Evolutionary conservation across 2,329 filamentous ascomycete species (phyloP).

Genomic region (Rugonectria rugulosa): DNA sequence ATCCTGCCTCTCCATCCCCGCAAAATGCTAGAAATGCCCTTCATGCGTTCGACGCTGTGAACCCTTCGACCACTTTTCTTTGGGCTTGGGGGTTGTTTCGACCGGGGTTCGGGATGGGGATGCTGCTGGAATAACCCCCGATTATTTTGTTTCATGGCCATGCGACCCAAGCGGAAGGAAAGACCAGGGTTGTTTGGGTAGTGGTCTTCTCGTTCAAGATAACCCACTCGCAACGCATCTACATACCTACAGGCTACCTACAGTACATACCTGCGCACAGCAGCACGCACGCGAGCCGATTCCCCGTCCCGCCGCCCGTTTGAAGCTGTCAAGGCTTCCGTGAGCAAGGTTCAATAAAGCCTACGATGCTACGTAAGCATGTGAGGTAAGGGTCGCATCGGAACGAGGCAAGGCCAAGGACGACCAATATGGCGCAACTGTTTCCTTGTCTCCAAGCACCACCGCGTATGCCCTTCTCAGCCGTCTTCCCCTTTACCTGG

Average conservation of each 20-base stretch:
- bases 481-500: background rate
- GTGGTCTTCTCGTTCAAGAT: too few relatives aligned
- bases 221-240: too few relatives aligned
- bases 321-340: background rate
- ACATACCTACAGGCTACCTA: too few relatives aligned
- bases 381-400: background rate
- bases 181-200: too few relatives aligned
- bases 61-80: conserved; percentile 17
- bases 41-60: conserved; percentile 19
- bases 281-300: too few relatives aligned
- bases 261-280: too few relatives aligned
- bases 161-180: too few relatives aligned
- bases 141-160: conserved; percentile 39
- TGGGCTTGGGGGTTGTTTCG: conserved; percentile 21
- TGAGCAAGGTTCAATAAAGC: too few relatives aligned
- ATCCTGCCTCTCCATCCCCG: conserved; percentile 25
- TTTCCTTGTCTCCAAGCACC: background rate
- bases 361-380: too few relatives aligned
- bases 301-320: background rate
- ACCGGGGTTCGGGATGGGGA: background rate
- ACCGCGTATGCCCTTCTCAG: background rate
- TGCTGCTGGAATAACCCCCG: too few relatives aligned
- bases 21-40: conserved; percentile 27
- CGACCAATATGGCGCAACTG: conserved; percentile 14
- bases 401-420: background rate